Percentiles rank a stretch among this genome's conserved stretches.
Evolutionary conservation across 2,329 filamentous ascomycete species (phyloP).

Genomic region (Fusarium udum): DNA sequence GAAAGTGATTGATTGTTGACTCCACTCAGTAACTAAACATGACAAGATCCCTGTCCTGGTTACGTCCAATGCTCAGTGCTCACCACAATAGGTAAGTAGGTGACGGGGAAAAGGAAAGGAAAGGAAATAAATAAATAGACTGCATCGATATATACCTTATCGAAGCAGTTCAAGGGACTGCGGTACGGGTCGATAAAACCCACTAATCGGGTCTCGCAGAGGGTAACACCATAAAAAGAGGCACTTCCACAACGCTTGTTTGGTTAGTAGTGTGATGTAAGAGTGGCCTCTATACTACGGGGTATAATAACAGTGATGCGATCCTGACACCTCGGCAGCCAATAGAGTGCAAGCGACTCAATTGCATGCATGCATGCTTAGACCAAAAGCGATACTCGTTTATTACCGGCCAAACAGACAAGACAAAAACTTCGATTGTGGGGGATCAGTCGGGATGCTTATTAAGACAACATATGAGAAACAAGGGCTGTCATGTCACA

Average conservation of each 20-base stretch:
- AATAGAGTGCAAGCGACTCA: constrained; percentile 18
- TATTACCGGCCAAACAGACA: constrained; percentile 18
- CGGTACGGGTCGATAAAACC: not conserved
- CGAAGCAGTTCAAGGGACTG: not conserved
- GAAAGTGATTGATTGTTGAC: not conserved
- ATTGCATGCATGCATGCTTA: constrained; percentile 6
- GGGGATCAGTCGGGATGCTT: not conserved
- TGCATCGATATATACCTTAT: not conserved
- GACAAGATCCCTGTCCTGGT: not conserved
- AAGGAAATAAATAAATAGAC: not conserved
- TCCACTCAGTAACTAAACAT: not conserved
- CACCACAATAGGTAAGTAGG: not conserved
- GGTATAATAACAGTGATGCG: constrained; percentile 13
- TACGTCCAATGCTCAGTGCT: not conserved
- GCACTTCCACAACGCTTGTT: constrained; percentile 2
- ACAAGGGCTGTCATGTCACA: not conserved
- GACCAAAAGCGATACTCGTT: not conserved
- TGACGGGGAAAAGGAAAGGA: not conserved
- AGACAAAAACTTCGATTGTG: not conserved
- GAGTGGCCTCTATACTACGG: not conserved
- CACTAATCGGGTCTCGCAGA: not conserved
- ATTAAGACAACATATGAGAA: not conserved
- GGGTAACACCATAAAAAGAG: not conserved
- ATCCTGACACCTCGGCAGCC: constrained; percentile 29
- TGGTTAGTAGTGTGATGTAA: not conserved